A percentile compares a stretch with the other conserved stretches of the same genome.
phyloP scores from a whole-genome alignment of 2,329 filamentous ascomycete genomes.

The Botrytis pseudocinerea region DNA sequence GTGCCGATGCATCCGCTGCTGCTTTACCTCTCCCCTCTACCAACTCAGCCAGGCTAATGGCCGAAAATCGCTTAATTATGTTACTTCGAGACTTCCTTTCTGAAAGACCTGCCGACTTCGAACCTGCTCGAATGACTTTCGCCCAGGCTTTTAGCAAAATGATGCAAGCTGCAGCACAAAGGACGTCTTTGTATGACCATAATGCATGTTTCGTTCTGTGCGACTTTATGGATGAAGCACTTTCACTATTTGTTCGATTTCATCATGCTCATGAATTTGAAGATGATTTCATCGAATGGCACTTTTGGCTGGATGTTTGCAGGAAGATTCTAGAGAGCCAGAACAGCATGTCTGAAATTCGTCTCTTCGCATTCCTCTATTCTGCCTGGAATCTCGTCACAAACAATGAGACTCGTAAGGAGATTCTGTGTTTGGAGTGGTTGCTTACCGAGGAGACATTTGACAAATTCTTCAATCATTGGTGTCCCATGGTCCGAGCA shows the following conservation, averaged over 20 bases:
- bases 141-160: constrained; percentile 62
- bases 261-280: constrained; percentile 45
- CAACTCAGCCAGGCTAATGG: constrained; percentile 66
- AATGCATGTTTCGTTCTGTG: constrained; percentile 72
- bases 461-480: constrained; percentile 69
- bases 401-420: constrained; percentile 56
- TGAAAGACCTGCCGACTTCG: constrained; percentile 55
- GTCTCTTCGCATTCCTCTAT: constrained; percentile 68
- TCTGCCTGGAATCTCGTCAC: constrained; percentile 62
- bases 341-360: constrained; percentile 70
- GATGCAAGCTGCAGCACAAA: constrained; percentile 61
- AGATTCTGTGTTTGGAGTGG: constrained; percentile 61
- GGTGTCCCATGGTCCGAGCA: constrained; percentile 76
- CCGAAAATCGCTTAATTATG: constrained; percentile 70
- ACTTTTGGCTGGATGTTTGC: constrained; percentile 69
- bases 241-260: constrained; percentile 64
- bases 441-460: constrained; percentile 63
- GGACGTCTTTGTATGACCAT: constrained; percentile 67
- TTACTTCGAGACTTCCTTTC: constrained; percentile 68
- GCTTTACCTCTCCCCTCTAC: constrained; percentile 55
- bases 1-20: constrained; percentile 58
- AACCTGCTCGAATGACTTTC: constrained; percentile 58
- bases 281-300: constrained; percentile 57
- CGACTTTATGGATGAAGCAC: constrained; percentile 69
- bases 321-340: constrained; percentile 68